These are phyloP conservation scores for Ambrosia trifida DNA, from an alignment of 129 eudicot species.

Conservation along the genomic window DNA sequence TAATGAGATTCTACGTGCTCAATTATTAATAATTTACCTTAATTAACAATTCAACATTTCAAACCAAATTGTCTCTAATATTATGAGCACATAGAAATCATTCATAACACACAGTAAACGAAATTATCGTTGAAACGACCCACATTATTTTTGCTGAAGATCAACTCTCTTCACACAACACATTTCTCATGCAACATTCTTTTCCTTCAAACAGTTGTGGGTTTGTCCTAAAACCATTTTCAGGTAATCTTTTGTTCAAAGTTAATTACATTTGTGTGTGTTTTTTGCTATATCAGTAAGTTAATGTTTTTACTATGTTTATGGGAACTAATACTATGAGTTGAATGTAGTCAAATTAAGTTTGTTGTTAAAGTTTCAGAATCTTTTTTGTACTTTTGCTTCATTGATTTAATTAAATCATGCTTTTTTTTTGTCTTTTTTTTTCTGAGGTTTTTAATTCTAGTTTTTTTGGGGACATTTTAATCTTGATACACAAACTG, in stretches of 20 bases:
- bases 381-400: too few species aligned
- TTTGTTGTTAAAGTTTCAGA: conserved; percentile 19
- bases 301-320: conserved; percentile 11
- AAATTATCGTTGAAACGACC: conserved; percentile 22
- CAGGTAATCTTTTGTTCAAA: conserved; percentile 30
- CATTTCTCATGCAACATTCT: conserved; percentile 27
- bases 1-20: background rate
- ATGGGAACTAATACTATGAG: conserved; percentile 7
- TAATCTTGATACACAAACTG: conserved; percentile 15
- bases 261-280: conserved; percentile 12
- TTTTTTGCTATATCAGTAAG: conserved; percentile 15
- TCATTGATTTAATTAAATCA: background rate
- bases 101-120: conserved; percentile 24
- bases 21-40: background rate
- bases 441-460: conserved; percentile 15
- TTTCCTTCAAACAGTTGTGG: conserved; percentile 29
- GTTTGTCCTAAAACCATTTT: conserved; percentile 27
- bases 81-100: conserved; percentile 7
- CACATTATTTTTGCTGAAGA: conserved; percentile 32
- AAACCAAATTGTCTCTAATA: conserved; percentile 16
- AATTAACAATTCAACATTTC: conserved; percentile 8
- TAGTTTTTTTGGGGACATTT: conserved; percentile 4
- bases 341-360: conserved; percentile 16
- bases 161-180: conserved; percentile 24
- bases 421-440: background rate